phyloP scores from a whole-genome alignment of 495 filamentous ascomycete genomes.

The Cenococcum geophilum region DNA sequence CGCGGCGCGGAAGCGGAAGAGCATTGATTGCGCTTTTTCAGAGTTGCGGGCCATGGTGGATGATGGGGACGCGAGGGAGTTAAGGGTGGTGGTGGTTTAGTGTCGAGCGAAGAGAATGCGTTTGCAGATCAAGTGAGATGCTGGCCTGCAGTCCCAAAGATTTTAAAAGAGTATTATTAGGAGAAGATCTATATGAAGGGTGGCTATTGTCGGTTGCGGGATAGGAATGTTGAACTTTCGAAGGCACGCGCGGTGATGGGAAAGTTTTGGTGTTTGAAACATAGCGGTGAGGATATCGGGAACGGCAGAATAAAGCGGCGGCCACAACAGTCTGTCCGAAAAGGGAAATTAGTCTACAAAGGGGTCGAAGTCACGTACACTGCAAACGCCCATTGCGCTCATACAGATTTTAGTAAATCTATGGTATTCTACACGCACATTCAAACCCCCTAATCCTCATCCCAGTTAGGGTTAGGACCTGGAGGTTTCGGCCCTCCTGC shows the following conservation, averaged over 20 bases:
- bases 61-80: not conserved
- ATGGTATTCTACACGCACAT: not conserved
- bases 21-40: slow-evolving; percentile 99
- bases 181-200: not conserved
- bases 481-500: slow-evolving; percentile 97
- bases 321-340: too few relatives aligned
- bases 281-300: not conserved
- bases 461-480: slow-evolving; percentile 87
- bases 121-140: too few relatives aligned
- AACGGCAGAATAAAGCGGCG: not conserved
- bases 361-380: too few relatives aligned
- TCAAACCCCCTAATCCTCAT: slow-evolving; percentile 57
- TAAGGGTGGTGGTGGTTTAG: not conserved
- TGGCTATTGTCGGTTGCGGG: not conserved
- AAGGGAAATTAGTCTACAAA: too few relatives aligned
- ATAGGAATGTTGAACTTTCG: not conserved
- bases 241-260: slow-evolving; percentile 9
- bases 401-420: not conserved
- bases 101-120: not conserved
- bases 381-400: not conserved
- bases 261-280: slow-evolving; percentile 17
- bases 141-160: not conserved
- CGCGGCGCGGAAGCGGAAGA: slow-evolving; percentile 97
- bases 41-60: slow-evolving; percentile 66
- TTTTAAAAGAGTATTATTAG: not conserved